A percentile compares a stretch with the other conserved stretches of the same genome.
Evolutionary conservation across 148 eudicot species (phyloP).

Genomic region (Oxyria digyna): DNA sequence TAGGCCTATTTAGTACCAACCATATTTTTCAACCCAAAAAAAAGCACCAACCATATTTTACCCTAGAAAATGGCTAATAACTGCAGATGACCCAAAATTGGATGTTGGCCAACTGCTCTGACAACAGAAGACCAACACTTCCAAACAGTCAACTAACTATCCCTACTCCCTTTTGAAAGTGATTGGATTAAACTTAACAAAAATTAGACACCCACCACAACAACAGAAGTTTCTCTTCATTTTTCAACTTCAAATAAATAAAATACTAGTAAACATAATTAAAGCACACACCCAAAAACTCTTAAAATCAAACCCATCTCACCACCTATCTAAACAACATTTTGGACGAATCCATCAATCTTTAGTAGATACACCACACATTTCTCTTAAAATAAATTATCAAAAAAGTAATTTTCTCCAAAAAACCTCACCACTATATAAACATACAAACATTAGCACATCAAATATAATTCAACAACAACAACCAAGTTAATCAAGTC

Average conservation of each 20-base stretch:
- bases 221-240: background rate
- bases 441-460: background rate
- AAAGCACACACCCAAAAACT: background rate
- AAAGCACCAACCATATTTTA: background rate
- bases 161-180: background rate
- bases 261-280: background rate
- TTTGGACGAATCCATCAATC: background rate
- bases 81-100: constrained; percentile 3
- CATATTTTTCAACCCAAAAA: too few species aligned
- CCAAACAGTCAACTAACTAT: background rate
- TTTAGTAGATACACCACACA: background rate
- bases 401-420: background rate
- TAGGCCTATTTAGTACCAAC: background rate
- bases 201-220: background rate
- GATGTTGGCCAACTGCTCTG: constrained; percentile 6
- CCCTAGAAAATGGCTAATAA: background rate
- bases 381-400: background rate
- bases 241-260: background rate
- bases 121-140: background rate
- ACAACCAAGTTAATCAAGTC: background rate
- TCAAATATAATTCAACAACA: background rate
- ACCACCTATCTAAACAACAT: constrained; percentile 27
- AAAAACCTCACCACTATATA: background rate
- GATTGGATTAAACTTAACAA: background rate
- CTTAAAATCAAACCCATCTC: constrained; percentile 1